Evolutionary conservation across 768 basidiomycete genomes (phyloP).

Genomic region (Mycena kentingensis): DNA sequence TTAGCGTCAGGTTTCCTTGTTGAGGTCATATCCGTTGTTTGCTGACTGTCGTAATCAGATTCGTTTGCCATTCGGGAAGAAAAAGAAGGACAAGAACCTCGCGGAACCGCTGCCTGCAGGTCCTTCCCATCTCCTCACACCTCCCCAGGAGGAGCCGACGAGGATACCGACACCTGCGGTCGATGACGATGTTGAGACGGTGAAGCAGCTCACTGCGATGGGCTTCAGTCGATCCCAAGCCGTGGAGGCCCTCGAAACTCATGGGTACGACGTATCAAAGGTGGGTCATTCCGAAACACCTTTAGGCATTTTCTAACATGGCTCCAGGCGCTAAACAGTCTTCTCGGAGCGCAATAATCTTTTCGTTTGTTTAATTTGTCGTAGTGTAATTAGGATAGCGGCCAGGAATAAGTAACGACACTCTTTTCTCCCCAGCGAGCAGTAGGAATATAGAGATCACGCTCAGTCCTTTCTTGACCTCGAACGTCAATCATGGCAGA

Average conservation of each 20-base stretch:
- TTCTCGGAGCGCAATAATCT: constrained; percentile 46
- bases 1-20: constrained; percentile 60
- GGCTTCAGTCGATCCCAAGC: constrained; percentile 87
- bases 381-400: background rate
- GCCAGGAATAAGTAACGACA: no score
- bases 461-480: no score
- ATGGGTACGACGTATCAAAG: constrained; percentile 77
- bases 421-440: no score
- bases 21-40: background rate
- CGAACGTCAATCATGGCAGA: no score
- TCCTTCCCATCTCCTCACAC: constrained; percentile 40
- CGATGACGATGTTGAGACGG: constrained; percentile 73
- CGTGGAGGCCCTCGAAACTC: constrained; percentile 79
- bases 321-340: constrained; percentile 75
- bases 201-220: constrained; percentile 84
- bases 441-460: no score
- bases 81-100: constrained; percentile 67
- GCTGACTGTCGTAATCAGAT: constrained; percentile 46
- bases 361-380: background rate
- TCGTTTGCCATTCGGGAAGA: constrained; percentile 77
- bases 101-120: constrained; percentile 46
- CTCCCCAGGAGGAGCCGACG: constrained; percentile 48
- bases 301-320: no score
- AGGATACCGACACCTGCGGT: constrained; percentile 50
- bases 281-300: no score